Conservation (phyloP, 2,329 filamentous ascomycete species). For the Drechslerella stenobrocha region DNA sequence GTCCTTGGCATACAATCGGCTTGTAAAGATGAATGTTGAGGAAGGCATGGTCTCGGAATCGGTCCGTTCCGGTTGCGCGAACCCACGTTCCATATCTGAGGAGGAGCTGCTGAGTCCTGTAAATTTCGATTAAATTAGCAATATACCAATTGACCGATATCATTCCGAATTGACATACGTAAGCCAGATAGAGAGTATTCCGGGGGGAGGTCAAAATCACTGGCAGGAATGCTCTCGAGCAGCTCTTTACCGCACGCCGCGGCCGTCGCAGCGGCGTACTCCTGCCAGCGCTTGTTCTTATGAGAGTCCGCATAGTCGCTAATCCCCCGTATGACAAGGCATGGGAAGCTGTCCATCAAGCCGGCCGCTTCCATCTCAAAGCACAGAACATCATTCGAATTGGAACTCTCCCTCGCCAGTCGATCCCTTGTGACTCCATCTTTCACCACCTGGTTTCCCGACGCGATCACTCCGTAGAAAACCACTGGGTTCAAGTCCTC, state of each 20-base stretch:
- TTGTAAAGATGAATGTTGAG: conserved; percentile 14
- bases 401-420: background rate
- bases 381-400: conserved; percentile 11
- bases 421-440: conserved; percentile 24
- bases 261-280: conserved; percentile 27
- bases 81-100: too few relatives aligned
- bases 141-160: too few relatives aligned
- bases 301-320: conserved; percentile 39
- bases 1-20: conserved; percentile 18
- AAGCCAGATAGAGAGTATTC: too few relatives aligned
- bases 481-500: conserved; percentile 1
- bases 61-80: background rate
- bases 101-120: too few relatives aligned
- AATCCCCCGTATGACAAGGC: conserved; percentile 30
- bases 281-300: conserved; percentile 34
- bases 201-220: background rate
- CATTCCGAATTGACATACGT: too few relatives aligned
- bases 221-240: conserved; percentile 6
- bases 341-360: conserved; percentile 22
- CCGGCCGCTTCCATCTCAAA: conserved; percentile 42
- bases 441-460: conserved; percentile 34
- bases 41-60: conserved; percentile 8
- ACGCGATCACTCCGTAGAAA: conserved; percentile 28
- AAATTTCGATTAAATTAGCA: too few relatives aligned
- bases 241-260: conserved; percentile 34